A percentile compares a stretch with the other conserved stretches of the same genome.
Evolutionary conservation across 176 grass and related monocot genomes (phyloP).

Genomic region (Chloris gayana): DNA sequence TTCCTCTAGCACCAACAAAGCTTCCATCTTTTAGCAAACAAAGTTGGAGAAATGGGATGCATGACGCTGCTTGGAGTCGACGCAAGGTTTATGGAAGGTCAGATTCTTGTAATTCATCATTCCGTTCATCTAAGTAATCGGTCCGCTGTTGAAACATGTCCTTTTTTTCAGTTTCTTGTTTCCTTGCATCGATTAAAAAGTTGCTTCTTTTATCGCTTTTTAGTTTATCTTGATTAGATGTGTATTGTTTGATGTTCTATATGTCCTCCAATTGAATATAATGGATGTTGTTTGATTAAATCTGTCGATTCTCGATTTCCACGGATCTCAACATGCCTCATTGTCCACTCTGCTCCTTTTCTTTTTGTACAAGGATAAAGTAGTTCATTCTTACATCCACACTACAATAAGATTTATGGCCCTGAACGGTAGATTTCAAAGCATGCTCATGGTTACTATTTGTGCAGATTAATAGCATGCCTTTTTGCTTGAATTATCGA

Average conservation of each 20-base stretch:
- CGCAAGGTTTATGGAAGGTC: constrained; percentile 44
- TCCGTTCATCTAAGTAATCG: constrained; percentile 17
- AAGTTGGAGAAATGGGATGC: constrained; percentile 37
- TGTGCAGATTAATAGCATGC: constrained; percentile 44
- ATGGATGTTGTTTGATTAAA: constrained; percentile 36
- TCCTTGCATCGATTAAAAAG: background rate
- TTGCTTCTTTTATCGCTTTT: background rate
- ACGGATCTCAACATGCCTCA: constrained; percentile 47
- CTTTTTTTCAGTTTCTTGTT: constrained; percentile 21
- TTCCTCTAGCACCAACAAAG: constrained; percentile 31
- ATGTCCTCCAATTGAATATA: constrained; percentile 6
- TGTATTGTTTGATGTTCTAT: constrained; percentile 28
- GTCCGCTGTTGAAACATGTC: constrained; percentile 26
- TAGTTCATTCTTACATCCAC: constrained; percentile 13
- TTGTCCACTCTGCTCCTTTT: background rate
- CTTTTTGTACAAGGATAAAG: background rate
- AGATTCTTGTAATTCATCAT: constrained; percentile 34
- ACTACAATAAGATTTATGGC: background rate
- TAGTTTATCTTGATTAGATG: constrained; percentile 31
- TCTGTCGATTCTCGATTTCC: constrained; percentile 23
- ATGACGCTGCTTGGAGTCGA: constrained; percentile 52
- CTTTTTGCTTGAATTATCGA: constrained; percentile 20
- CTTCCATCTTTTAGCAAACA: constrained; percentile 21
- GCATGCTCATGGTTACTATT: background rate
- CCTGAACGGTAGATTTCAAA: constrained; percentile 15